phyloP scores from a whole-genome alignment of 768 basidiomycete species.

The Boletus vinaceobasis region DNA sequence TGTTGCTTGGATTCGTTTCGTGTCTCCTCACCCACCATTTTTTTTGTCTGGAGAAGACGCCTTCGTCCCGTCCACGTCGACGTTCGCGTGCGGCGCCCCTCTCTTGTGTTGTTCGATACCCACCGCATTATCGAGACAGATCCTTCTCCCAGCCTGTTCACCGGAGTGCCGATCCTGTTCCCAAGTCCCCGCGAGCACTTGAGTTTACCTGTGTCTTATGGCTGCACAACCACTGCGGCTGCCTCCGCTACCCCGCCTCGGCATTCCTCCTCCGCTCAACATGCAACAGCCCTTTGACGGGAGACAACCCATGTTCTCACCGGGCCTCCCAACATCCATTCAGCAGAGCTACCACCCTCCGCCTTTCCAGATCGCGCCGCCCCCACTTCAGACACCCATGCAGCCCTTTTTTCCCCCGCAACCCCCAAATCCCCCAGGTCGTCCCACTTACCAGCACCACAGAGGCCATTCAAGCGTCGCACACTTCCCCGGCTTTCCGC shows the following conservation, averaged over 20 bases:
- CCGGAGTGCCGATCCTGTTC: not conserved
- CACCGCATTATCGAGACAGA: not conserved
- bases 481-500: conserved; percentile 60
- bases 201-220: conserved; percentile 11
- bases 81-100: conserved; percentile 3
- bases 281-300: conserved; percentile 54
- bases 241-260: conserved; percentile 53
- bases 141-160: not conserved
- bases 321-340: conserved; percentile 57
- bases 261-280: conserved; percentile 50
- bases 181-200: not conserved
- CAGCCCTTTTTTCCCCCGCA: conserved; percentile 60
- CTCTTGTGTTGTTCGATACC: not conserved
- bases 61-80: conserved; percentile 3
- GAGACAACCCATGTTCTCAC: conserved; percentile 56
- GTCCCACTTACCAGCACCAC: conserved; percentile 51
- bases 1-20: not conserved
- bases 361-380: conserved; percentile 40
- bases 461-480: conserved; percentile 57
- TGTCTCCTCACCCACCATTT: not conserved
- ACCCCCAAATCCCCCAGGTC: conserved; percentile 48
- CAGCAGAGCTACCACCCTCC: conserved; percentile 57
- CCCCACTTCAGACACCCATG: conserved; percentile 67
- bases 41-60: not conserved
- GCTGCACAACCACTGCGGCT: conserved; percentile 42